phyloP scores from a whole-genome alignment of 2,329 filamentous ascomycete species.

The Fusarium citri region DNA sequence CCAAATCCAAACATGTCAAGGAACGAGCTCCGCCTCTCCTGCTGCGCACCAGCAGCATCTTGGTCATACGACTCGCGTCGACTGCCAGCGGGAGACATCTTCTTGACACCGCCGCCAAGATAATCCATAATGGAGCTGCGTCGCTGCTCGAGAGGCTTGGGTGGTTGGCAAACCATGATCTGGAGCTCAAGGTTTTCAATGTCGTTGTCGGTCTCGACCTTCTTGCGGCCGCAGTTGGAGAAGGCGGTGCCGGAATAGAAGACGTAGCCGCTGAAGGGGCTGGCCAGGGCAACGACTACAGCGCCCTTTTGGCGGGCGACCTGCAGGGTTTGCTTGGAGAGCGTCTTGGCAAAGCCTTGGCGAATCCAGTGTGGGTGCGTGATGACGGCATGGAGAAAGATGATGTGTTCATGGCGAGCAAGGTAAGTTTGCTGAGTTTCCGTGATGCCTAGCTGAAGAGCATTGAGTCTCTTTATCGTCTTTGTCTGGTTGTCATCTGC shows the following conservation, averaged over 20 bases:
- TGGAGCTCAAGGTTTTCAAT: slow-evolving; percentile 35
- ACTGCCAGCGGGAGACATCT: slow-evolving; percentile 19
- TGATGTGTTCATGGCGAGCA: slow-evolving; percentile 22
- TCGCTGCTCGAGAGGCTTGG: slow-evolving; percentile 30
- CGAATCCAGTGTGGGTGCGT: slow-evolving; percentile 38
- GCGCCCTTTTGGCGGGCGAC: slow-evolving; percentile 31
- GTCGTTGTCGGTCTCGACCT: slow-evolving; percentile 33
- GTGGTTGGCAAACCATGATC: slow-evolving; percentile 31
- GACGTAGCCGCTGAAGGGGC: slow-evolving; percentile 38
- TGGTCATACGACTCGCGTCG: slow-evolving; percentile 28
- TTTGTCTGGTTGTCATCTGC: slow-evolving; percentile 18
- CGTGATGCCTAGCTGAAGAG: slow-evolving; percentile 31
- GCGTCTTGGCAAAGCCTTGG: slow-evolving; percentile 38
- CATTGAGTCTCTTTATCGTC: slow-evolving; percentile 28
- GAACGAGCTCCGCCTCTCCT: slow-evolving; percentile 32
- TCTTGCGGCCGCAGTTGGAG: slow-evolving; percentile 37
- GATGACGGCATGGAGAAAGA: slow-evolving; percentile 42
- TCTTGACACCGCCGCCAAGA: slow-evolving; percentile 3
- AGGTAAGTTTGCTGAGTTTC: slow-evolving; percentile 38
- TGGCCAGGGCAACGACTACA: slow-evolving; percentile 26
- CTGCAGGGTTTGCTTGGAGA: slow-evolving; percentile 32
- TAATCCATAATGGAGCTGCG: slow-evolving; percentile 37
- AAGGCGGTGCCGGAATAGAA: slow-evolving; percentile 38
- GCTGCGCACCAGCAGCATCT: background rate
- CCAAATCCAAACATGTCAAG: slow-evolving; percentile 34